These are phyloP conservation scores for Clarireedia homoeocarpa DNA, from an alignment of 2,329 filamentous ascomycete genomes.

Conservation along the genomic window DNA sequence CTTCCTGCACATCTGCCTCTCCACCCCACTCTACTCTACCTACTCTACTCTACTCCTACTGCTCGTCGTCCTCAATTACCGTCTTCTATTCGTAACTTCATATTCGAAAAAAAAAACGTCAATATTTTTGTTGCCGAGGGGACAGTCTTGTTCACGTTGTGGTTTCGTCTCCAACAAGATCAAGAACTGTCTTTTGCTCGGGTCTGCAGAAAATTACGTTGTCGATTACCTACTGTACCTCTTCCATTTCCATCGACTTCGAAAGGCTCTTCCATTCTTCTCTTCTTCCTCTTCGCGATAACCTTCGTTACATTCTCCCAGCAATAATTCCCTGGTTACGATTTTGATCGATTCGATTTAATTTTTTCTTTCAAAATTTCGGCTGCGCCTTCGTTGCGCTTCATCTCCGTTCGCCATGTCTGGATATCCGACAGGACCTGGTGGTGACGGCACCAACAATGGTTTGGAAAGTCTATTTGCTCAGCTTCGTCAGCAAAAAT, in stretches of 20 bases:
- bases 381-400: constrained; percentile 25
- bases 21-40: not conserved
- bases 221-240: not conserved
- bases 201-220: too few relatives aligned
- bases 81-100: not conserved
- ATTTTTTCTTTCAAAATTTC: constrained; percentile 16
- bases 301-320: constrained; percentile 5
- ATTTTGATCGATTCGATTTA: constrained; percentile 23
- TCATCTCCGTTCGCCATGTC: constrained; percentile 27
- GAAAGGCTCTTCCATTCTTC: not conserved
- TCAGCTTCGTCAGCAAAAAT: constrained; percentile 28
- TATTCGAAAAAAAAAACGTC: not conserved
- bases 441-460: constrained; percentile 16
- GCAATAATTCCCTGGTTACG: constrained; percentile 2
- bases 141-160: too few relatives aligned
- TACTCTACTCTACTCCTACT: not conserved
- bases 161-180: too few relatives aligned
- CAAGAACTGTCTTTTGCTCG: not conserved
- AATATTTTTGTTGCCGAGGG: not conserved
- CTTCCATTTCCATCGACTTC: not conserved
- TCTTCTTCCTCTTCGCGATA: constrained; percentile 7
- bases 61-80: constrained; percentile 1
- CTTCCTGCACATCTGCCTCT: not conserved
- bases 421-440: constrained; percentile 26
- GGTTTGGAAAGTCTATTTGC: constrained; percentile 29